These are phyloP conservation scores for Sclerotinia glacialis DNA, from an alignment of 2,329 filamentous ascomycete genomes.

Conservation along the genomic window DNA sequence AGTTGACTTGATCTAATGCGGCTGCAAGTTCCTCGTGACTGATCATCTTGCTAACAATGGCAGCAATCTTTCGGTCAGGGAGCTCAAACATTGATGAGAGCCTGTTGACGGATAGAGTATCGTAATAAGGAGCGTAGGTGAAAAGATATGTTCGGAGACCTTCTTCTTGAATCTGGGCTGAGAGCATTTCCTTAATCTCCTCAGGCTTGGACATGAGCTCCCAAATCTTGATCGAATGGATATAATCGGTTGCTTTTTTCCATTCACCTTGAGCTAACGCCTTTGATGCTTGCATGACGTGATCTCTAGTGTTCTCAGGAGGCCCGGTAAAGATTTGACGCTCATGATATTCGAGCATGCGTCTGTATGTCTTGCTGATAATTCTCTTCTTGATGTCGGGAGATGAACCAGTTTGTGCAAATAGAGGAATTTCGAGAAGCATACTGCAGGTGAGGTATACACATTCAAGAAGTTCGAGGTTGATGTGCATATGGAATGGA, in stretches of 20 bases:
- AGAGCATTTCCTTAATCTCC: slow-evolving; percentile 95
- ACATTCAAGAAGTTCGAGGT: slow-evolving; percentile 95
- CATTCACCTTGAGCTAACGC: slow-evolving; percentile 94
- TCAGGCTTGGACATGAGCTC: slow-evolving; percentile 91
- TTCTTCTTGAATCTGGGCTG: slow-evolving; percentile 97
- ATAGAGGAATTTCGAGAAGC: slow-evolving; percentile 95
- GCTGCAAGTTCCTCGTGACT: slow-evolving; percentile 97
- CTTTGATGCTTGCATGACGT: slow-evolving; percentile 99
- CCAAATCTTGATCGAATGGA: slow-evolving; percentile 99
- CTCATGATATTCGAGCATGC: slow-evolving; percentile 99
- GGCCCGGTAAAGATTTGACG: slow-evolving; percentile 98
- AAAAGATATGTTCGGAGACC: slow-evolving; percentile 97
- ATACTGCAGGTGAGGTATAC: slow-evolving; percentile 99
- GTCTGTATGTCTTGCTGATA: slow-evolving; percentile 98
- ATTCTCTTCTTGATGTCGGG: slow-evolving; percentile 96
- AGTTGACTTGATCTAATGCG: slow-evolving; percentile 95
- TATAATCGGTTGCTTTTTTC: slow-evolving; percentile 92
- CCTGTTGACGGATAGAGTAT: slow-evolving; percentile 84
- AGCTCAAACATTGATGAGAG: slow-evolving; percentile 95
- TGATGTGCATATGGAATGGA: slow-evolving; percentile 99
- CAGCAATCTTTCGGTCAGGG: slow-evolving; percentile 83
- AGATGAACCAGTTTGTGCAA: slow-evolving; percentile 93
- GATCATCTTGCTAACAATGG: slow-evolving; percentile 98
- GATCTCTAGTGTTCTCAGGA: slow-evolving; percentile 97
- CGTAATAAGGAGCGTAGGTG: slow-evolving; percentile 98